A percentile compares a stretch with the other conserved stretches of the same genome.
Conservation (phyloP, 371 early-diverging fungal genomes). For the Lichtheimia corymbifera region DNA sequence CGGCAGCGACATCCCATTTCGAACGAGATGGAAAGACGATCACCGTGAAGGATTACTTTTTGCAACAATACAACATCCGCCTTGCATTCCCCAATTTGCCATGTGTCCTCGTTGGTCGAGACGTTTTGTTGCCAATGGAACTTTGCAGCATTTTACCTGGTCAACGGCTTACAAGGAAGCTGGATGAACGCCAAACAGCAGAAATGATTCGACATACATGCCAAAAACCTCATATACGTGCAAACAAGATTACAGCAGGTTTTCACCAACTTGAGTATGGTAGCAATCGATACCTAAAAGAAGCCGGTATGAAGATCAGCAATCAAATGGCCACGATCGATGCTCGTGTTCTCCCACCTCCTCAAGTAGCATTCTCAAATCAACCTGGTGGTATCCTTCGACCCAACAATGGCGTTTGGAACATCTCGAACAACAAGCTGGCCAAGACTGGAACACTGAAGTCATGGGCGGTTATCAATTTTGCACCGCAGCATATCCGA, state of each 20-base stretch:
- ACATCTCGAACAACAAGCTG: slow-evolving; percentile 78
- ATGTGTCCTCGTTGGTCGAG: slow-evolving; percentile 69
- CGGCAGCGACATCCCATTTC: slow-evolving; percentile 72
- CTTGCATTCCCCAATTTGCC: slow-evolving; percentile 80
- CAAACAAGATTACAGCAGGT: slow-evolving; percentile 58
- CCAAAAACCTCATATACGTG: slow-evolving; percentile 70
- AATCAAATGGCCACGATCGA: slow-evolving; percentile 51
- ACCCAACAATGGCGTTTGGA: slow-evolving; percentile 88
- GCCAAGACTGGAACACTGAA: slow-evolving; percentile 70
- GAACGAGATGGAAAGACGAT: slow-evolving; percentile 38
- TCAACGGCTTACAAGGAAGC: slow-evolving; percentile 74
- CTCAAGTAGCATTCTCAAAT: slow-evolving; percentile 63
- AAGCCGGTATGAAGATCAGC: slow-evolving; percentile 64
- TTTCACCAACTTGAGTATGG: slow-evolving; percentile 45
- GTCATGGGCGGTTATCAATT: slow-evolving; percentile 80
- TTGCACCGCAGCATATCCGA: slow-evolving; percentile 18
- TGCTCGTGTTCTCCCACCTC: slow-evolving; percentile 78
- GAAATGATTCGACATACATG: slow-evolving; percentile 92
- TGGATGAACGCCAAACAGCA: slow-evolving; percentile 84
- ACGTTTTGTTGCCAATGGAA: slow-evolving; percentile 81
- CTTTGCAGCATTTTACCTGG: slow-evolving; percentile 79
- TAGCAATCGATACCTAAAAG: slow-evolving; percentile 51
- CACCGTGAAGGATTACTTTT: slow-evolving; percentile 78
- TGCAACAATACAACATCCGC: slow-evolving; percentile 59
- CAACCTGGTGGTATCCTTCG: slow-evolving; percentile 55